These are phyloP conservation scores for Mycena indigotica DNA, from an alignment of 768 basidiomycete genomes.

Conservation along the genomic window DNA sequence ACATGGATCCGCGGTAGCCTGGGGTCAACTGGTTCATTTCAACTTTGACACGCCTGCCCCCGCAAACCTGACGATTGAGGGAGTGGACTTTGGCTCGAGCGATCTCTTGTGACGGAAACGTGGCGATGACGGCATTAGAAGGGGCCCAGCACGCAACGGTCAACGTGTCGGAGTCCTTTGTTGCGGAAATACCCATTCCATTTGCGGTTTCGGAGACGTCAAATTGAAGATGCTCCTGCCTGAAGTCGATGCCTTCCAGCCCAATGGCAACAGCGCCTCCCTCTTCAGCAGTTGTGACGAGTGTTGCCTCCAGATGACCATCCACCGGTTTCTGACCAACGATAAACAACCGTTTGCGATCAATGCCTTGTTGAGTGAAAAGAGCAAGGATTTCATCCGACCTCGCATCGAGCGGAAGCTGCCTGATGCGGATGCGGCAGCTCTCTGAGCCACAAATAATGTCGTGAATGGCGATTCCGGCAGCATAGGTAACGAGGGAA, in stretches of 20 bases:
- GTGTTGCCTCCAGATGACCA: slow-evolving; percentile 40
- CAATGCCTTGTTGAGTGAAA: slow-evolving; percentile 46
- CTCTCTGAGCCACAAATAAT: slow-evolving; percentile 56
- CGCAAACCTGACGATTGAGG: slow-evolving; percentile 38
- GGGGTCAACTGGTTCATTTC: slow-evolving; percentile 44
- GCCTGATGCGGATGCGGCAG: slow-evolving; percentile 47
- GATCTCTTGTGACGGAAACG: slow-evolving; percentile 36
- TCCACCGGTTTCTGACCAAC: slow-evolving; percentile 32
- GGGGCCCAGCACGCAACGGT: slow-evolving; percentile 56
- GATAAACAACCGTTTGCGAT: slow-evolving; percentile 35
- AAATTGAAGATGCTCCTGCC: slow-evolving; percentile 43
- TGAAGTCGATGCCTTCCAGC: slow-evolving; percentile 53
- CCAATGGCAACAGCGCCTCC: slow-evolving; percentile 43
- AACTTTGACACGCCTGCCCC: slow-evolving; percentile 50
- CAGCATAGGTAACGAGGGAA: slow-evolving; percentile 51
- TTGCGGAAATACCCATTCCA: slow-evolving; percentile 43
- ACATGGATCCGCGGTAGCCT: slow-evolving; percentile 27
- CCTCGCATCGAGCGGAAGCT: slow-evolving; percentile 45
- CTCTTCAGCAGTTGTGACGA: slow-evolving; percentile 45
- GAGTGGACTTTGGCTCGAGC: slow-evolving; percentile 37
- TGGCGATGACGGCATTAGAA: slow-evolving; percentile 47
- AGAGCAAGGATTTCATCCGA: slow-evolving; percentile 43
- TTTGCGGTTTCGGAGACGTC: slow-evolving; percentile 43
- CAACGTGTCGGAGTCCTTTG: slow-evolving; percentile 40
- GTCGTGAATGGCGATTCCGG: slow-evolving; percentile 49